A percentile compares a stretch with the other conserved stretches of the same genome.
These are phyloP conservation scores for Acanthochlamys bracteata DNA, from an alignment of 106 monocot species.

Conservation along the genomic window DNA sequence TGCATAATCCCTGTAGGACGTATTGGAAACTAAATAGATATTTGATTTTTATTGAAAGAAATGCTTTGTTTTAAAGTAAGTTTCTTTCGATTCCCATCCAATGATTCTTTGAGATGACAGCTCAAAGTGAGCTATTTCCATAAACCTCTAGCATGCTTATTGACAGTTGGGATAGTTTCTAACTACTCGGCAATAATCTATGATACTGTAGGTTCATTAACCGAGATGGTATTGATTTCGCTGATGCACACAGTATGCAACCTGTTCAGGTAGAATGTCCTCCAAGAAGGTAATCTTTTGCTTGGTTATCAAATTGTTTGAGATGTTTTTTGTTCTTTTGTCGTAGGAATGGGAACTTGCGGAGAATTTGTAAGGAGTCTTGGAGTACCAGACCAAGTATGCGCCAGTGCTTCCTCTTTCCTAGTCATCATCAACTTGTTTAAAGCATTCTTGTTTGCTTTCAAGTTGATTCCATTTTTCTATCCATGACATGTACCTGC, in stretches of 20 bases:
- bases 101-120: too few species aligned
- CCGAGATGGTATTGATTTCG: slow-evolving; percentile 90
- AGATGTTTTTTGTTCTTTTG: slow-evolving; percentile 12
- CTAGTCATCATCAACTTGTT: background rate
- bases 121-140: background rate
- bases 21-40: too few species aligned
- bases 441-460: background rate
- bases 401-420: background rate
- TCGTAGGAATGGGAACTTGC: slow-evolving; percentile 88
- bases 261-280: slow-evolving; percentile 63
- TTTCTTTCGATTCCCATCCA: too few species aligned
- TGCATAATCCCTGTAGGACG: too few species aligned
- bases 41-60: too few species aligned
- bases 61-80: too few species aligned
- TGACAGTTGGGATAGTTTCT: background rate
- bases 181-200: background rate
- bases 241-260: slow-evolving; percentile 96
- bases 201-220: slow-evolving; percentile 65
- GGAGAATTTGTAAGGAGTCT: slow-evolving; percentile 84
- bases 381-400: slow-evolving; percentile 97
- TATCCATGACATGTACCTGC: too few species aligned
- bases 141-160: background rate
- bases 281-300: background rate
- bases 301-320: background rate
- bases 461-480: background rate